Percentiles rank a stretch among this genome's conserved stretches.
These are phyloP conservation scores for Waltergamsia citrina DNA, from an alignment of 2,329 filamentous ascomycete species.

Conservation along the genomic window DNA sequence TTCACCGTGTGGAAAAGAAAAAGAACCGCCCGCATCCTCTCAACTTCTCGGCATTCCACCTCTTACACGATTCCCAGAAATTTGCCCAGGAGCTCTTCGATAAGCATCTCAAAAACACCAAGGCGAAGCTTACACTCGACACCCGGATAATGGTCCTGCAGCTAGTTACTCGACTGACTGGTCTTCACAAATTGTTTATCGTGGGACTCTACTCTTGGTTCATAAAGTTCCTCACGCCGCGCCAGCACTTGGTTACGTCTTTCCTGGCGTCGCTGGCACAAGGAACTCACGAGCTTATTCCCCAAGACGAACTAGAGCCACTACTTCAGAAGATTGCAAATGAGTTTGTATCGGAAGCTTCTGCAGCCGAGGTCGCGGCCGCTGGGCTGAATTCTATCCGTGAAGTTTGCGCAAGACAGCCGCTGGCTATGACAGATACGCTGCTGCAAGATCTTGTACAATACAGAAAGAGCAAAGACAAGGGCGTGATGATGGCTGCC, in stretches of 20 bases:
- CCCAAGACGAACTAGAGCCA: slow-evolving; percentile 85
- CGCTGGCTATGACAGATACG: slow-evolving; percentile 92
- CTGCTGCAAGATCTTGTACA: slow-evolving; percentile 92
- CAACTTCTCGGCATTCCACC: slow-evolving; percentile 92
- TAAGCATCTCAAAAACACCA: slow-evolving; percentile 83
- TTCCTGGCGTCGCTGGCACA: slow-evolving; percentile 90
- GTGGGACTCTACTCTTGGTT: slow-evolving; percentile 94
- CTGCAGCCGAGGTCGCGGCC: slow-evolving; percentile 81
- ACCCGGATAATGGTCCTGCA: slow-evolving; percentile 86
- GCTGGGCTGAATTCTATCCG: slow-evolving; percentile 91
- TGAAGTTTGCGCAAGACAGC: slow-evolving; percentile 86
- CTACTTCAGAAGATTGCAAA: slow-evolving; percentile 93
- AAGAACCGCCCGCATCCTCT: slow-evolving; percentile 80
- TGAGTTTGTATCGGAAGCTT: slow-evolving; percentile 93
- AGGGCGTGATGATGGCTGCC: slow-evolving; percentile 97
- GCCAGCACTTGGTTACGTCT: slow-evolving; percentile 82
- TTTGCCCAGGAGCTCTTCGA: slow-evolving; percentile 86
- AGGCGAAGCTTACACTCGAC: slow-evolving; percentile 76
- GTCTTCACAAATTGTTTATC: slow-evolving; percentile 84
- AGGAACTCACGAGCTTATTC: slow-evolving; percentile 82
- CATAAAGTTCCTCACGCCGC: slow-evolving; percentile 80
- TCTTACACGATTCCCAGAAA: slow-evolving; percentile 88
- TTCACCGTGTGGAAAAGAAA: slow-evolving; percentile 78
- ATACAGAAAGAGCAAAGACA: slow-evolving; percentile 96
- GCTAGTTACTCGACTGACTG: slow-evolving; percentile 81